Percentiles rank a stretch among this genome's conserved stretches.
These are phyloP conservation scores for Isatis lusitanica DNA, from an alignment of 441 rosid species.

Conservation along the genomic window DNA sequence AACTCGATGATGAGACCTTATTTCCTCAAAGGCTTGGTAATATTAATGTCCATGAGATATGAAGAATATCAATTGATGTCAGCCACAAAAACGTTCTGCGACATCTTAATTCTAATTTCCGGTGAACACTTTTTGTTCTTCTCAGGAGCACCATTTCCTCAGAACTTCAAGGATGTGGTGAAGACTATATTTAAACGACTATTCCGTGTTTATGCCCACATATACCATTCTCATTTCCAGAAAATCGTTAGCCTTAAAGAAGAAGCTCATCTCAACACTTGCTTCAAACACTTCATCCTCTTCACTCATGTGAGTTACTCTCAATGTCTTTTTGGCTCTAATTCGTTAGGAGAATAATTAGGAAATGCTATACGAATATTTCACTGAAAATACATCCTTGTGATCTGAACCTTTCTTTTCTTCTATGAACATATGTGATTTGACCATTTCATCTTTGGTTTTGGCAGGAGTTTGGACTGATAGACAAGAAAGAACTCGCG, in stretches of 20 bases:
- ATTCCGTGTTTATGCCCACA: conserved; percentile 96
- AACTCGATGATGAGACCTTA: conserved; percentile 93
- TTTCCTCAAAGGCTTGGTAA: conserved; percentile 98
- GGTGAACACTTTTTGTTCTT: neutral
- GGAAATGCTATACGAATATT: neutral
- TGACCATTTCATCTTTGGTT: neutral
- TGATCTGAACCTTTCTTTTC: neutral
- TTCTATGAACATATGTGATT: neutral
- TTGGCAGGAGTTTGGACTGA: conserved; percentile 86
- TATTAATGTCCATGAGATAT: conserved; percentile 17
- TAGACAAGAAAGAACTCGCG: conserved; percentile 97
- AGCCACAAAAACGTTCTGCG: neutral
- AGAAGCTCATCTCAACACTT: conserved; percentile 98
- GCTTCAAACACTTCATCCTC: conserved; percentile 96
- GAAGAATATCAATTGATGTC: neutral
- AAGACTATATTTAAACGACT: conserved; percentile 91
- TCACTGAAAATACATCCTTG: neutral
- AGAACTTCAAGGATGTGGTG: conserved; percentile 92
- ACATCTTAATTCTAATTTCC: neutral
- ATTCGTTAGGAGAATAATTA: neutral
- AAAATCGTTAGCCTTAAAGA: conserved; percentile 97
- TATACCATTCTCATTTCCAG: conserved; percentile 96
- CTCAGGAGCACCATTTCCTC: conserved; percentile 90
- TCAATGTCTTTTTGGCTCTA: neutral
- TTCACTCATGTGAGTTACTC: conserved; percentile 81